Evolutionary conservation across 495 filamentous ascomycete species (phyloP).

Genomic region (Podospora conica): DNA sequence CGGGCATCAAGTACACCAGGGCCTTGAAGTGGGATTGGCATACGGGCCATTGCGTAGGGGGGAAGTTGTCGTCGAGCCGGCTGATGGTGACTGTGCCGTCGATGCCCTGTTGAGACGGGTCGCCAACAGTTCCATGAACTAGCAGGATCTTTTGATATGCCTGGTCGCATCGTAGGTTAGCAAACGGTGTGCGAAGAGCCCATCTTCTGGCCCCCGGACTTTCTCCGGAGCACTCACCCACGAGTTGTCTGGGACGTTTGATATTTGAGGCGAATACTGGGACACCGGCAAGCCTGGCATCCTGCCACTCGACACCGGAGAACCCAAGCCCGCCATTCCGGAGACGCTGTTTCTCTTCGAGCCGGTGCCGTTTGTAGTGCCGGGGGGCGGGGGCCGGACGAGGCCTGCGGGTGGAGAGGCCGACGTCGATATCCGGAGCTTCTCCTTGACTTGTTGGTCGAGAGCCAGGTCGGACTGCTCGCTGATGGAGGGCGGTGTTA

Average conservation of each 20-base stretch:
- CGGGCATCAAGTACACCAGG: conserved; percentile 77
- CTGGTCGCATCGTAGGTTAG: conserved; percentile 34
- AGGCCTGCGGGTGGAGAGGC: conserved; percentile 27
- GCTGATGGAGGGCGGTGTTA: conserved; percentile 41
- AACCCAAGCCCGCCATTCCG: conserved; percentile 49
- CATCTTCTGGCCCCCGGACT: neutral
- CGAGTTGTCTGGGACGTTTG: conserved; percentile 70
- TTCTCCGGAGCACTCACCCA: conserved; percentile 55
- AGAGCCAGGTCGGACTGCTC: conserved; percentile 44
- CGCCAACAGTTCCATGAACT: conserved; percentile 71
- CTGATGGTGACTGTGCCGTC: conserved; percentile 76
- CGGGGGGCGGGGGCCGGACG: conserved; percentile 39
- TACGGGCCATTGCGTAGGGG: conserved; percentile 76
- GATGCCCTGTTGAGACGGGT: conserved; percentile 59
- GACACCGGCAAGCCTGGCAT: conserved; percentile 55
- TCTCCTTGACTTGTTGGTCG: conserved; percentile 40
- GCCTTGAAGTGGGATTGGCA: conserved; percentile 84
- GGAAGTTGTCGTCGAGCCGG: conserved; percentile 79
- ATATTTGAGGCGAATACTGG: conserved; percentile 68
- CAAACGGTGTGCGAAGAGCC: neutral
- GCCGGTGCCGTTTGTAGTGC: conserved; percentile 23
- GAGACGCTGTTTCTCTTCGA: conserved; percentile 38
- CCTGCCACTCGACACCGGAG: conserved; percentile 49
- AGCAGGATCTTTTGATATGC: conserved; percentile 86
- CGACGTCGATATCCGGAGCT: conserved; percentile 22